Base-by-base conservation (phyloP, 805 yeast genomes). In the Candida maltosa region DNA sequence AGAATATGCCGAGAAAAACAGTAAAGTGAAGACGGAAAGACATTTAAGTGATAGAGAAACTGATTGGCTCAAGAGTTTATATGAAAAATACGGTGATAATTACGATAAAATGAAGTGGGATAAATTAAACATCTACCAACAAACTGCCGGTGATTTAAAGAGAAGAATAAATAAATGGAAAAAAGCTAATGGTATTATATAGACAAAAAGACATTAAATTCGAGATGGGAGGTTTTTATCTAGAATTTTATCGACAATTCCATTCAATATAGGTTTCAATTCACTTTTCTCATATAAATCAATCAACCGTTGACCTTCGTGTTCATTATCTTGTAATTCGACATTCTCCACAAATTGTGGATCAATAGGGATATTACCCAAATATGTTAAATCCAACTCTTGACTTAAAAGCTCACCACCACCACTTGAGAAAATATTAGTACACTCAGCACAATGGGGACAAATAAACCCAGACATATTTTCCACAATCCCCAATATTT, bases 391-490 rank as follows among this genome's bases (percentile, higher is more conserved):
- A 4, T 67, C 60, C 38, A 78, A 71, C 30, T 75, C 74, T 20
- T 67, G 62, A n/a, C 96, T 82, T 31, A 93, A 63, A 11, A 59
- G 62, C 46, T 72, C 58, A 2, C 99, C 99, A 18, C 99, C 99
- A 6, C 97, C 98, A 34, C 83, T 76, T 46, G 93, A 86, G 56
- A 93, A 93, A 16, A 93, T 85, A 55, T 89, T 81, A 3, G 97
- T 88, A 54, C 91, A 83, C 53, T 91, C 97, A 1, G 83, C 76
- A 56, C 99, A 93, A 55, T 78, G 78, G 0, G 98, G 98, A 55
- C 99, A 93, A 4, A 88, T 79, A 52, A 86, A 93, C 1, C 99
- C 99, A 32, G 94, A 80, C 98, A 93, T 91, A 52, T 93, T 93
- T 56, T 93, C 99, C 7, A 93, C 76, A 3, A 93, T 75, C 0